Evolutionary conservation across 2,329 filamentous ascomycete genomes (phyloP).

Genomic region (Lasiodiplodia gonubiensis): DNA sequence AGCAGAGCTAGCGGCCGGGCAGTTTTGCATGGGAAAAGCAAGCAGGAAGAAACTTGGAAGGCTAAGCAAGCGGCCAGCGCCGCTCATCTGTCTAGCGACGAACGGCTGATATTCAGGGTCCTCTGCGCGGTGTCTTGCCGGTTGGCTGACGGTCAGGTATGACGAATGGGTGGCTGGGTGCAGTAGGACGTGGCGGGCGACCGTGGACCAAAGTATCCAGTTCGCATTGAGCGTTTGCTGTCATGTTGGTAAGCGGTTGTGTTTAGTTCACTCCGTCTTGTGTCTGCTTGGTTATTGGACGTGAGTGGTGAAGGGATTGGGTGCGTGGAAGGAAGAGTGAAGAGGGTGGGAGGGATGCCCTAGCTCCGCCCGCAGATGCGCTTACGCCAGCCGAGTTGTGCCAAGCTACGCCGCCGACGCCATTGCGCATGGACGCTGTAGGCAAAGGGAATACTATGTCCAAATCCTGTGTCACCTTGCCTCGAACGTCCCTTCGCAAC

Average conservation of each 20-base stretch:
- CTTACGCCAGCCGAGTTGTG: conserved; percentile 23
- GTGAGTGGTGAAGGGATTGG: not conserved
- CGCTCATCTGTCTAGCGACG: not conserved
- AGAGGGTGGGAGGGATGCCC: not conserved
- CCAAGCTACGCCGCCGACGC: conserved; percentile 23
- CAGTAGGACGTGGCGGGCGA: not conserved
- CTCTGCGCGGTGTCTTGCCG: not conserved
- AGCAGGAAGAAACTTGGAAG: not conserved
- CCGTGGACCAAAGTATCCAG: not conserved
- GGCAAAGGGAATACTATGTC: not conserved
- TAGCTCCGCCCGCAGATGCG: not conserved
- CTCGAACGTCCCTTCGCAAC: not conserved
- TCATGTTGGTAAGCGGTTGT: not conserved
- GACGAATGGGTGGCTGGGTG: not conserved
- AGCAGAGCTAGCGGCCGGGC: not conserved
- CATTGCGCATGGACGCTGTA: conserved; percentile 14
- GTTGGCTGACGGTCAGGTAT: not conserved
- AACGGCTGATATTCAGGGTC: not conserved
- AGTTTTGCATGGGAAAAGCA: not conserved
- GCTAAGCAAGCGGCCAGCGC: not conserved
- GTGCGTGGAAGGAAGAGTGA: not conserved
- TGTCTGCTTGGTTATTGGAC: not conserved
- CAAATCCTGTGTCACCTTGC: not conserved
- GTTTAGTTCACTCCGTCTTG: not conserved
- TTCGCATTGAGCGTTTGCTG: not conserved